A percentile compares a stretch with the other conserved stretches of the same genome.
phyloP scores from a whole-genome alignment of 2,329 filamentous ascomycete species.

The Epichloe hybrida region DNA sequence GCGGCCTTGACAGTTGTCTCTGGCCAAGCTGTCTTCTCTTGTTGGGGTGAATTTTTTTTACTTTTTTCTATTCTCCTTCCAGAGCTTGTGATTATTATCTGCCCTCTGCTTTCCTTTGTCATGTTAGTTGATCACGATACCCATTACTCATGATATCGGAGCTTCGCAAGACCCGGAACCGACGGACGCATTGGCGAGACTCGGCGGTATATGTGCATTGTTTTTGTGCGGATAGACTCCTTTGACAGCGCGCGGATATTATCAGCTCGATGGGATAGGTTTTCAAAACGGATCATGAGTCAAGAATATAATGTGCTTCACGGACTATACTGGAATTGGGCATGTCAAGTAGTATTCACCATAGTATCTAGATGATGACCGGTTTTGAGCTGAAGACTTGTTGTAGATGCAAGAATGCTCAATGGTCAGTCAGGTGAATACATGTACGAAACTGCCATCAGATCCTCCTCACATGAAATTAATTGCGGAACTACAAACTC shows the following conservation, averaged over 20 bases:
- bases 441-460: no score
- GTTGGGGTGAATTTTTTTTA: not conserved
- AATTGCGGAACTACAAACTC: no score
- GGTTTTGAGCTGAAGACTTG: no score
- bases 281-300: conserved; percentile 1
- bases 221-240: not conserved
- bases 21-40: not conserved
- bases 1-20: conserved; percentile 12
- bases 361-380: no score
- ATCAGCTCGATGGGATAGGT: not conserved
- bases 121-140: not conserved
- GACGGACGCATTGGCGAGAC: not conserved
- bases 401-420: no score
- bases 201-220: not conserved
- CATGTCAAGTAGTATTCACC: not conserved
- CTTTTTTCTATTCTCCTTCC: not conserved
- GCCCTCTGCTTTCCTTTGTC: not conserved
- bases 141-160: not conserved
- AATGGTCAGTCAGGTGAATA: no score
- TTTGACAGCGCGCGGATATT: not conserved
- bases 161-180: no score
- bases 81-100: not conserved
- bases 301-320: conserved; percentile 2
- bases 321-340: not conserved
- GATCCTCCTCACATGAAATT: no score